Evolutionary conservation across 208 protist genomes (phyloP).

Genomic region (Wallacemonas rigidus): DNA sequence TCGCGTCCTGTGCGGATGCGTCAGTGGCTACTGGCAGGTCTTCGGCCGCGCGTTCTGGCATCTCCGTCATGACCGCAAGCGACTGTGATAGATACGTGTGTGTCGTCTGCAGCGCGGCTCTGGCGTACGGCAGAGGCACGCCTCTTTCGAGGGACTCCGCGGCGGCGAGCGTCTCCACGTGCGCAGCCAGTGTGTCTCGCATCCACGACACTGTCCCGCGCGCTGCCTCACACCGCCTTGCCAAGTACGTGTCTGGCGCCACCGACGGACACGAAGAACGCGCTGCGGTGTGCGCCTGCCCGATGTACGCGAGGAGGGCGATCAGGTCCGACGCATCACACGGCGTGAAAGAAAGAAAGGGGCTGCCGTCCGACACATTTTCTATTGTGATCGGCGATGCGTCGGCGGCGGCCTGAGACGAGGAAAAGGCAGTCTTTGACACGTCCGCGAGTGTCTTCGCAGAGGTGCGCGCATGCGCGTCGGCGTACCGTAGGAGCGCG

Average conservation of each 20-base stretch:
- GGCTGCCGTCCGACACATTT: conserved; percentile 15
- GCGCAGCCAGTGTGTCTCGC: conserved; percentile 8
- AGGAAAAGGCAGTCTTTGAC: too few relatives aligned
- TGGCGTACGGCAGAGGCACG: conserved; percentile 33
- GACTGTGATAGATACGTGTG: conserved; percentile 18
- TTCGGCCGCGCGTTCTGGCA: too few relatives aligned
- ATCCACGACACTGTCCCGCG: neutral
- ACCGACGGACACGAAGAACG: too few relatives aligned
- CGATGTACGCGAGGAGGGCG: neutral
- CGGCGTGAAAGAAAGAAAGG: conserved; percentile 26
- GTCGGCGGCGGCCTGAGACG: too few relatives aligned
- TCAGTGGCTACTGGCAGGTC: too few relatives aligned
- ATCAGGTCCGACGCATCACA: conserved; percentile 17
- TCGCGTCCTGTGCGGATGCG: too few relatives aligned
- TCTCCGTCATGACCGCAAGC: too few relatives aligned
- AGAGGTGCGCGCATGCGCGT: neutral
- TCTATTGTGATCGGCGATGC: neutral
- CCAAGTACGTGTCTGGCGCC: too few relatives aligned
- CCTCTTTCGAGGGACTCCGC: conserved; percentile 47
- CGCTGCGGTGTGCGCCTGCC: too few relatives aligned
- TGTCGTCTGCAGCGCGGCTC: conserved; percentile 22
- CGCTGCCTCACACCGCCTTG: too few relatives aligned
- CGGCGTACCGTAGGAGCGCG: conserved; percentile 18
- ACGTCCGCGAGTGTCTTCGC: neutral
- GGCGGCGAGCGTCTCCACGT: conserved; percentile 28